These are phyloP conservation scores for Symbiodinium natans DNA, from an alignment of 73 alveolate species.

Conservation along the genomic window DNA sequence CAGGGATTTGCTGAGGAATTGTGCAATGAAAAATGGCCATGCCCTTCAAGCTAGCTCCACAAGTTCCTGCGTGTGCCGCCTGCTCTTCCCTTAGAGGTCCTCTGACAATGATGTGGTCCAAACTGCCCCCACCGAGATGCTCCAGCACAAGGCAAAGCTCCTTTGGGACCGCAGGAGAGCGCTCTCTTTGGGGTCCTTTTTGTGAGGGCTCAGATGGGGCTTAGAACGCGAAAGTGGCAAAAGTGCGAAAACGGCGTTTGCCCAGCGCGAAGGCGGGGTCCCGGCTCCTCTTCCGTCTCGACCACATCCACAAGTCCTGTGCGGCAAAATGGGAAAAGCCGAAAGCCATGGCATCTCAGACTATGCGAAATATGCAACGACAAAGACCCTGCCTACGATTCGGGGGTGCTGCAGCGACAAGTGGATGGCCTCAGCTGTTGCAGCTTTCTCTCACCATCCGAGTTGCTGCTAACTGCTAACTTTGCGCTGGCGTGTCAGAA, in stretches of 20 bases:
- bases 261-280: no score
- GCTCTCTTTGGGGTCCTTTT: not conserved
- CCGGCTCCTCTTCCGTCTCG: slow-evolving; percentile 29
- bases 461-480: not conserved
- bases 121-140: slow-evolving; percentile 44
- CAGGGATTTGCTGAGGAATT: not conserved
- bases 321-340: no score
- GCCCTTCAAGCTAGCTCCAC: no score
- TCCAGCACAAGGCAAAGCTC: slow-evolving; percentile 59
- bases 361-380: not conserved
- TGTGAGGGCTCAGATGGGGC: no score
- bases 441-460: not conserved
- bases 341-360: not conserved
- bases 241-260: no score
- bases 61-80: not conserved
- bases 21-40: no score
- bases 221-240: no score
- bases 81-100: not conserved
- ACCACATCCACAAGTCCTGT: slow-evolving; percentile 73
- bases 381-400: not conserved
- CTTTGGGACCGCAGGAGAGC: not conserved
- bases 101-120: slow-evolving; percentile 55
- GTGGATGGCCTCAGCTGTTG: slow-evolving; percentile 58
- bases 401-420: slow-evolving; percentile 62
- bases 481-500: not conserved